Percentiles rank a stretch among this genome's conserved stretches.
These are phyloP conservation scores for Limnomonas spitsbergensis DNA, from an alignment of 139 green algal species.

Conservation along the genomic window DNA sequence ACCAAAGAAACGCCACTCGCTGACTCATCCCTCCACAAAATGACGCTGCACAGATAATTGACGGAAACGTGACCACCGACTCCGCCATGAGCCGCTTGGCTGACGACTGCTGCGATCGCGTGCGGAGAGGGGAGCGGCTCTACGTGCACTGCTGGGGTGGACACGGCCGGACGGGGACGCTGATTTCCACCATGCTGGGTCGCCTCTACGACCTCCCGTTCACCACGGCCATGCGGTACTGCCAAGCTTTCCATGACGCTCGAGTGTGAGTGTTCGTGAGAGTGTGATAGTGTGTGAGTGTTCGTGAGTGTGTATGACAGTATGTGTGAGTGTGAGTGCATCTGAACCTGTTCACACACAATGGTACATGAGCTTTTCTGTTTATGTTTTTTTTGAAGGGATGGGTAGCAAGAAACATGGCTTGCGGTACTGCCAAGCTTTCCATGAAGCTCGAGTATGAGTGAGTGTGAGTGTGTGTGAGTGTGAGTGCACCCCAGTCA, in stretches of 20 bases:
- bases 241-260: constrained; percentile 73
- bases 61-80: constrained; percentile 71
- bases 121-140: constrained; percentile 61
- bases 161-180: constrained; percentile 57
- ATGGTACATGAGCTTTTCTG: too few relatives aligned
- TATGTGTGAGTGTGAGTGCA: constrained; percentile 57
- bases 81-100: constrained; percentile 55
- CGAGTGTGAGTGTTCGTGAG: constrained; percentile 29
- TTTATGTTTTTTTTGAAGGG: too few relatives aligned
- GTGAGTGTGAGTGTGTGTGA: too few relatives aligned
- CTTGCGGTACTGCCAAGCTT: too few relatives aligned
- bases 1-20: too few relatives aligned
- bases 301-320: too few relatives aligned
- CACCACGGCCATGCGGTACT: constrained; percentile 65
- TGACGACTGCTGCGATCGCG: constrained; percentile 73
- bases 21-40: too few relatives aligned
- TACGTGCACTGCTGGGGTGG: constrained; percentile 85
- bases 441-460: too few relatives aligned
- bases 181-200: constrained; percentile 68
- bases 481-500: too few relatives aligned
- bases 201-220: constrained; percentile 67
- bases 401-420: too few relatives aligned
- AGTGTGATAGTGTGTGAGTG: too few relatives aligned
- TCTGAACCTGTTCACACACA: too few relatives aligned
- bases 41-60: constrained; percentile 48